phyloP scores from a whole-genome alignment of 2,329 filamentous ascomycete species.

The Colletotrichum viniferum region DNA sequence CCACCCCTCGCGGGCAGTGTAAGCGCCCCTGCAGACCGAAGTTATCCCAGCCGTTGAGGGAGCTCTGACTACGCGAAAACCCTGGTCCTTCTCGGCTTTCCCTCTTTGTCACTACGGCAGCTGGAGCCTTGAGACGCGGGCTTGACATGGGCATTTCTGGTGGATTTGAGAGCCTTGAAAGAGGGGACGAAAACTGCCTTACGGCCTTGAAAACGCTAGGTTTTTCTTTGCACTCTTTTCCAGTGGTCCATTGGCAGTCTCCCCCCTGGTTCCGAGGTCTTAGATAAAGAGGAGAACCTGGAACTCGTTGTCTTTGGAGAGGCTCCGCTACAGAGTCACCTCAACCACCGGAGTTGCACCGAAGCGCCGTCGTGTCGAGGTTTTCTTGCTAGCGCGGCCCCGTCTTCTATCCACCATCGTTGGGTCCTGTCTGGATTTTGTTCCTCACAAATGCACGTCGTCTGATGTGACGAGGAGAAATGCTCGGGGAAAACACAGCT shows the following conservation, averaged over 20 bases:
- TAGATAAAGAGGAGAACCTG: conserved; percentile 13
- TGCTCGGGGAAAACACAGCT: background rate
- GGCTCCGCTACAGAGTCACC: background rate
- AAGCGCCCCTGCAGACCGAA: conserved; percentile 8
- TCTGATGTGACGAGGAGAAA: background rate
- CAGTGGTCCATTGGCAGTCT: background rate
- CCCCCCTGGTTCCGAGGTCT: background rate
- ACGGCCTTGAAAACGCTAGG: background rate
- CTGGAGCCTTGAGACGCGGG: background rate
- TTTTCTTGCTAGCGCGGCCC: background rate
- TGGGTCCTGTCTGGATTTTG: background rate
- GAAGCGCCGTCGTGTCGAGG: background rate
- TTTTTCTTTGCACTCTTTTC: background rate
- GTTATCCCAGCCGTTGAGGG: conserved; percentile 5
- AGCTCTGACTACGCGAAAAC: background rate
- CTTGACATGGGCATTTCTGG: background rate
- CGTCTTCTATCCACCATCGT: conserved; percentile 3
- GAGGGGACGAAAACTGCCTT: background rate
- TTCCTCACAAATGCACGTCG: background rate
- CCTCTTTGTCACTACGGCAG: background rate
- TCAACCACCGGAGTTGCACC: conserved; percentile 12
- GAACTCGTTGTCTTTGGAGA: background rate
- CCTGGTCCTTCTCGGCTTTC: background rate
- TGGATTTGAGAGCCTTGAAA: background rate
- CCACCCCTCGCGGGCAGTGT: background rate